Percentiles rank a stretch among this genome's conserved stretches.
Evolutionary conservation across 345 rosid species (phyloP).

Genomic region (thale cress (Arabidopsis thaliana)): TAIR10.1 NC_003076.8:21107501-21108000

Average conservation of each 20-base stretch:
- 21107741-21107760: constrained; percentile 74
- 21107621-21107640: not conserved
- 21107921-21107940: constrained; percentile 85
- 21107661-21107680: not conserved
- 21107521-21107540: not conserved
- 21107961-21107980: constrained; percentile 77
- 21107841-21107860: constrained; percentile 79
- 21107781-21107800: constrained; percentile 68
- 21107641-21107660: not conserved
- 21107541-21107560: not conserved
- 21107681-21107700: not conserved
- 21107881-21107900: constrained; percentile 67
- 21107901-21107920: constrained; percentile 73
- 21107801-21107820: constrained; percentile 85
- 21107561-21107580: not conserved
- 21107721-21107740: constrained; percentile 56
- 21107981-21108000: constrained; percentile 68
- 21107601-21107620: too few relatives aligned
- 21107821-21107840: constrained; percentile 66
- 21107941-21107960: constrained; percentile 53
- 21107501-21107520: not conserved
- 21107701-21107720: not conserved
- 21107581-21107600: not conserved
- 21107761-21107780: constrained; percentile 54
- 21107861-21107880: constrained; percentile 72